Evolutionary conservation across 2,329 filamentous ascomycete species (phyloP), one percentile per base, ranked within the genome.

Genomic region (Dactylellina haptotyla): DNA sequence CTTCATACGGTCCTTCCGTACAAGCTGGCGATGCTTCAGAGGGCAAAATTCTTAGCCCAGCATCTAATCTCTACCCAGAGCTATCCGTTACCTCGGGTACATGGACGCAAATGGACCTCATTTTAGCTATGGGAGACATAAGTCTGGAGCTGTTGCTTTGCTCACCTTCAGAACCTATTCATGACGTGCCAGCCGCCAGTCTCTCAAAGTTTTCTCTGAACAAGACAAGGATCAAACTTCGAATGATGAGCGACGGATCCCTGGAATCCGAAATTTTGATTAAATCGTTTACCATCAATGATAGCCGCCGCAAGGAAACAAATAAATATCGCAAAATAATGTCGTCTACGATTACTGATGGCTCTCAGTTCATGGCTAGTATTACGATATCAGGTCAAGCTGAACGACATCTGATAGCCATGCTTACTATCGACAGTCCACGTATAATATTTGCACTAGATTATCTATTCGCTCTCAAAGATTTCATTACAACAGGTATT

Each of bases 281-380:
- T 14, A 90, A 95, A 71, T 95, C 94, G 0, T 97, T 99, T 80
- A 97, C 93, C 0, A 97, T 98, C 76, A 87, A 91, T 64, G 95
- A 99, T 80, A 97, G 90, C 75, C 89, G 96, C n/a, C 89, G 88
- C 3, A 87, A 88, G 61, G 93, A 96, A 77, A 91, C 90, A 3
- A 99, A 97, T 83, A 97, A 96, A 79, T 99, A 96, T 85, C 88
- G 93, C 56, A 96, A 94, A 80, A 97, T 99, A 82, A 98, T 99
- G 95, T 93, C 93, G 1, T 89, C 96, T 63, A 93, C 93, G 79
- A 98, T 97, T 81, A 94, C 93, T 77, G 90, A 93, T 64, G 93
- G 95, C 48, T 93, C 98, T 80, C 96, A 99, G 78, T 93, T 99
- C 79, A 99, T 99, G 95, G 95, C 95, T 16, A 97, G 91, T 79